Evolutionary conservation across 2,329 filamentous ascomycete genomes (phyloP).

Genomic region (Zelopaecilomyces penicillatus): DNA sequence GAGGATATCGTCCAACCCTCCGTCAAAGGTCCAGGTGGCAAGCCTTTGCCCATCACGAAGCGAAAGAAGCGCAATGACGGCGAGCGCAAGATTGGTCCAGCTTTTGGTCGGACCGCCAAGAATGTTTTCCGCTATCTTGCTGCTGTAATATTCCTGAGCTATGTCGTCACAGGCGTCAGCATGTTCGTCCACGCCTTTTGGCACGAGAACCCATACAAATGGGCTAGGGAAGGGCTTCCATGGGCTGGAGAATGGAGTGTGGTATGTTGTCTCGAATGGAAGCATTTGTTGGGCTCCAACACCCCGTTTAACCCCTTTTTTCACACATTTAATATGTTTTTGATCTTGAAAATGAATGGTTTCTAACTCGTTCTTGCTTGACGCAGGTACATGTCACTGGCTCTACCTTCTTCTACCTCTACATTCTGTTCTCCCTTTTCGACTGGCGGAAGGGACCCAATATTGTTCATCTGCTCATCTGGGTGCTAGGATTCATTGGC

Average conservation of each 20-base stretch:
- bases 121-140: constrained; percentile 69
- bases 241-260: constrained; percentile 75
- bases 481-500: constrained; percentile 62
- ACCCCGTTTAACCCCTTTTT: no score
- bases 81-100: constrained; percentile 35
- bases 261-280: constrained; percentile 42
- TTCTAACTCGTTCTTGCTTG: no score
- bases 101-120: constrained; percentile 60
- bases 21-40: constrained; percentile 73
- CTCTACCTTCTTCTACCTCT: constrained; percentile 77
- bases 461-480: constrained; percentile 69
- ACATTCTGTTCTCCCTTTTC: constrained; percentile 77
- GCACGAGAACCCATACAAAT: constrained; percentile 29
- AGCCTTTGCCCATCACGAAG: constrained; percentile 67
- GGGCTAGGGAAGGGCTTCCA: constrained; percentile 36
- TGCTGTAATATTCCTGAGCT: constrained; percentile 61
- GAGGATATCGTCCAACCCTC: constrained; percentile 39
- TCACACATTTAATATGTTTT: no score
- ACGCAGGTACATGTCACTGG: constrained; percentile 73
- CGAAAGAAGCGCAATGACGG: constrained; percentile 42
- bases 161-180: constrained; percentile 64
- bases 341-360: no score
- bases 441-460: constrained; percentile 78
- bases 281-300: no score
- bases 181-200: constrained; percentile 66